Percentiles rank a stretch among this genome's conserved stretches.
Evolutionary conservation across 495 filamentous ascomycete genomes (phyloP).

Genomic region (Pyronema domesticum): DNA sequence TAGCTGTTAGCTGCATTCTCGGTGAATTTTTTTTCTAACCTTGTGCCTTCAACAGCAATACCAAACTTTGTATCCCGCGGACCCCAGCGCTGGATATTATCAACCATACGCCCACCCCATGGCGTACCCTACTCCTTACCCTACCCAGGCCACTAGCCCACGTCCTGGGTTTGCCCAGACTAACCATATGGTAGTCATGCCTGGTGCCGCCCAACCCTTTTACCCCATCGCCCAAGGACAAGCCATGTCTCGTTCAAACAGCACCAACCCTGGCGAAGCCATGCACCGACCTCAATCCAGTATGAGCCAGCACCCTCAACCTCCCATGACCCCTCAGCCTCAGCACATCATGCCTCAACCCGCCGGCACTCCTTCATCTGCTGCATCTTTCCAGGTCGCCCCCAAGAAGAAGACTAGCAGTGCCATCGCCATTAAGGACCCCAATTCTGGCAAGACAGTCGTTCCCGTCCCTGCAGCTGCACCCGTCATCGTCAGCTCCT

Average conservation of each 20-base stretch:
- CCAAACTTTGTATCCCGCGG: background rate
- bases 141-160: slow-evolving; percentile 10
- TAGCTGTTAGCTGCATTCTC: background rate
- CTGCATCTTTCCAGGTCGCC: slow-evolving; percentile 1
- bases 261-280: slow-evolving; percentile 19
- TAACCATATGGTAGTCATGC: background rate
- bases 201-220: too few species aligned
- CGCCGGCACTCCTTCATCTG: slow-evolving; percentile 1
- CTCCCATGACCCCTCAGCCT: slow-evolving; percentile 17
- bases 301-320: slow-evolving; percentile 18
- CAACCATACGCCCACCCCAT: slow-evolving; percentile 9
- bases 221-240: background rate
- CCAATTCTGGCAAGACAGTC: slow-evolving; percentile 6
- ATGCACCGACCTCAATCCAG: slow-evolving; percentile 19
- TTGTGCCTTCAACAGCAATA: slow-evolving; percentile 1
- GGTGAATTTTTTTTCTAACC: slow-evolving; percentile 6
- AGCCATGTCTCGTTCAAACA: slow-evolving; percentile 19
- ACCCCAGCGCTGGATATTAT: background rate
- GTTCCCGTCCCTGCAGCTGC: slow-evolving; percentile 29
- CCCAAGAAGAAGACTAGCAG: slow-evolving; percentile 3
- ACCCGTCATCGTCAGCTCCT: slow-evolving; percentile 42
- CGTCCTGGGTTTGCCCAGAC: slow-evolving; percentile 7
- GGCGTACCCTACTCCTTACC: too few species aligned
- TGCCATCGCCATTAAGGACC: slow-evolving; percentile 21
- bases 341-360: slow-evolving; percentile 12